Evolutionary conservation across 495 filamentous ascomycete species (phyloP).

Genomic region (Aspergillus incahuasiensis): DNA sequence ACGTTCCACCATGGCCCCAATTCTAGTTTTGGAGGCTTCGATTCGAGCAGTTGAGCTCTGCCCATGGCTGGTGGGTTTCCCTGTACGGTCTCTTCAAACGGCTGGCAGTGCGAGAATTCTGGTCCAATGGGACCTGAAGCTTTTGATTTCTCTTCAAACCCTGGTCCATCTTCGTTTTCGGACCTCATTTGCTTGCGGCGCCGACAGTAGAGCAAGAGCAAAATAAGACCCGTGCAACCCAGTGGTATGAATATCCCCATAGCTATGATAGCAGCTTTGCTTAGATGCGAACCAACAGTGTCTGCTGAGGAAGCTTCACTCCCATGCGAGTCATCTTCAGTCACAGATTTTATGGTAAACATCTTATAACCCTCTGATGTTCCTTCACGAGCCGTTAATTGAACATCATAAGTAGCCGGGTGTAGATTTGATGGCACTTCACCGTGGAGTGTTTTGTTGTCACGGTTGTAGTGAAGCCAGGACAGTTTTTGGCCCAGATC

Average conservation of each 20-base stretch:
- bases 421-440: slow-evolving; percentile 50
- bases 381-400: slow-evolving; percentile 48
- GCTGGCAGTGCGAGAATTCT: slow-evolving; percentile 28
- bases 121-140: slow-evolving; percentile 23
- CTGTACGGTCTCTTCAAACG: slow-evolving; percentile 19
- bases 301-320: slow-evolving; percentile 6
- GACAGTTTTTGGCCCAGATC: slow-evolving; percentile 45
- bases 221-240: slow-evolving; percentile 26
- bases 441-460: slow-evolving; percentile 55
- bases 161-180: slow-evolving; percentile 25
- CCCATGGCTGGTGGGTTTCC: slow-evolving; percentile 14
- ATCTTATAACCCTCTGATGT: slow-evolving; percentile 40
- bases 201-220: slow-evolving; percentile 42
- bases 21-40: slow-evolving; percentile 35
- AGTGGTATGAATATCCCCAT: slow-evolving; percentile 42
- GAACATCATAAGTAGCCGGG: slow-evolving; percentile 40
- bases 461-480: slow-evolving; percentile 66
- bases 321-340: slow-evolving; percentile 14
- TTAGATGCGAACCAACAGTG: slow-evolving; percentile 13
- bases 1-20: slow-evolving; percentile 35
- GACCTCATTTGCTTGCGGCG: slow-evolving; percentile 29
- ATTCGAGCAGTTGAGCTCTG: slow-evolving; percentile 16
- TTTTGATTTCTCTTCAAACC: slow-evolving; percentile 20
- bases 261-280: slow-evolving; percentile 42
- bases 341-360: slow-evolving; percentile 47